phyloP scores from a whole-genome alignment of 805 yeast genomes.

The Wickerhamomyces alni region DNA sequence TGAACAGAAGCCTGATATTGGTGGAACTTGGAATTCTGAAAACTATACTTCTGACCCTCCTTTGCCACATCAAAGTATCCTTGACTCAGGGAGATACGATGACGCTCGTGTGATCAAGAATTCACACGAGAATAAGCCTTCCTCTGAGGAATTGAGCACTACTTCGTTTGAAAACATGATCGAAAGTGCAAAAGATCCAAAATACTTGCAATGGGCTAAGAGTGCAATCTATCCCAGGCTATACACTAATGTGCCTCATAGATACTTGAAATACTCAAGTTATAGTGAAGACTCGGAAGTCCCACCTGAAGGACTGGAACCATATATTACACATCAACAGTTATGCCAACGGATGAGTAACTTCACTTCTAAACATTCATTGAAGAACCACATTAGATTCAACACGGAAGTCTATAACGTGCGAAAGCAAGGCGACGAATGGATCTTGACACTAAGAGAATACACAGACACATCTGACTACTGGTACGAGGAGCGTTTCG shows the following conservation, averaged over 20 bases:
- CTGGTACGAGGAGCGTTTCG: constrained; percentile 45
- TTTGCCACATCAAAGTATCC: constrained; percentile 24
- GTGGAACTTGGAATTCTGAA: constrained; percentile 39
- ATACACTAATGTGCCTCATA: constrained; percentile 33
- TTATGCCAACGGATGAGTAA: constrained; percentile 22
- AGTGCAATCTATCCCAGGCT: constrained; percentile 30
- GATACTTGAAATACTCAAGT: constrained; percentile 32
- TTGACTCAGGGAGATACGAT: constrained; percentile 29
- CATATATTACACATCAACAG: constrained; percentile 34
- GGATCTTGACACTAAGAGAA: constrained; percentile 29
- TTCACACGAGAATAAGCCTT: constrained; percentile 9
- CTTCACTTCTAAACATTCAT: constrained; percentile 24
- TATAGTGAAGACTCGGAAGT: constrained; percentile 18
- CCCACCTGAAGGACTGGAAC: constrained; percentile 21
- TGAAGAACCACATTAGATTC: constrained; percentile 29
- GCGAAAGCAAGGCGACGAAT: constrained; percentile 26
- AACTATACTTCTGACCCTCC: constrained; percentile 16
- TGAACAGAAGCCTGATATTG: constrained; percentile 36
- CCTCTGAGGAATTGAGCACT: constrained; percentile 12
- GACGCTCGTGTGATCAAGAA: constrained; percentile 26
- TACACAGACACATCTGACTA: constrained; percentile 16
- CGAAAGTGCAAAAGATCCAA: constrained; percentile 20
- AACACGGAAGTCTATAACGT: constrained; percentile 36
- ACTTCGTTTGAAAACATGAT: constrained; percentile 16
- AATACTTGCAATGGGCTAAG: constrained; percentile 29